These are phyloP conservation scores for Priceomyces carsonii DNA, from an alignment of 805 yeast species.

Conservation along the genomic window DNA sequence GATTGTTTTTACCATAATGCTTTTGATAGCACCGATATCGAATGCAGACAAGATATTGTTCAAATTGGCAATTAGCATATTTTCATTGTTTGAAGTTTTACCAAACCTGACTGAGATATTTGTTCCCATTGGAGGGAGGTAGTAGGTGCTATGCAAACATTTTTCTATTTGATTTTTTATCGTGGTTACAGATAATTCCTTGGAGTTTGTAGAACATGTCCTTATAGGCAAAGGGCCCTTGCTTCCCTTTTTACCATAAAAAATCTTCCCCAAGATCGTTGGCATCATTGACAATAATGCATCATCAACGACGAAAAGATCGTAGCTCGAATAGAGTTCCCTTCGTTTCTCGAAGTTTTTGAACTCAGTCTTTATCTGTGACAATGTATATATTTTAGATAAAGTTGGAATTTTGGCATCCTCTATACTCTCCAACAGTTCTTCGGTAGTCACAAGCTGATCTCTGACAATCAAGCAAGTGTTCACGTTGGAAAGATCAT, in stretches of 20 bases:
- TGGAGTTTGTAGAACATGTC: conserved; percentile 26
- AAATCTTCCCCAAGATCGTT: conserved; percentile 75
- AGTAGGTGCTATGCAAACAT: conserved; percentile 57
- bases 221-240: conserved; percentile 57
- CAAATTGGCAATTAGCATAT: conserved; percentile 61
- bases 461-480: conserved; percentile 75
- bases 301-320: conserved; percentile 83
- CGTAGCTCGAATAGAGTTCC: conserved; percentile 65
- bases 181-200: conserved; percentile 49
- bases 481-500: conserved; percentile 40
- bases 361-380: conserved; percentile 79
- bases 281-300: conserved; percentile 80
- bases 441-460: conserved; percentile 43
- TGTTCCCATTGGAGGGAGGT: conserved; percentile 72
- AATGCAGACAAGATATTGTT: conserved; percentile 54
- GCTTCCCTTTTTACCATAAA: conserved; percentile 49
- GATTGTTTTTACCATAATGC: conserved; percentile 63
- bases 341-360: conserved; percentile 89
- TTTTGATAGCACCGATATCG: conserved; percentile 48
- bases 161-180: conserved; percentile 60
- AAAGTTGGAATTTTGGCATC: conserved; percentile 46
- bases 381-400: conserved; percentile 62
- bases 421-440: conserved; percentile 48
- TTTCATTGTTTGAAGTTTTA: conserved; percentile 31
- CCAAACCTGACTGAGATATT: conserved; percentile 71